Base-by-base conservation (phyloP, 2,329 filamentous ascomycete genomes). In the Thelonectria olida region DNA sequence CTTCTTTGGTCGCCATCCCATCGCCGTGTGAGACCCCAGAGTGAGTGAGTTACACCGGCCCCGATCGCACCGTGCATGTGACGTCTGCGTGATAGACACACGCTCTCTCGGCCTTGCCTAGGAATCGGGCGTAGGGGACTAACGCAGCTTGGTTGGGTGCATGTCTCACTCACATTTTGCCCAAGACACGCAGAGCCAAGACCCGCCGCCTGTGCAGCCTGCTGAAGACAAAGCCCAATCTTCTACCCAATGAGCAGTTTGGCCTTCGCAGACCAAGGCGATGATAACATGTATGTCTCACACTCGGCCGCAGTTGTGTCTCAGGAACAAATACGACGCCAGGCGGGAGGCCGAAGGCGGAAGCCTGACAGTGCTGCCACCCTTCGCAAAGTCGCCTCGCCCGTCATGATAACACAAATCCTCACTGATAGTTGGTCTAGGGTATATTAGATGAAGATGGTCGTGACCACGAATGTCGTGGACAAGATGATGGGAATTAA, bases 121-220 rank as follows among this genome's bases (percentile, higher is more conserved):
- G 13, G 31, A 36, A 45, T 53, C 55, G 48, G 55, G 31, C 55
- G 31, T 36, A 58, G 28, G 48, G 49, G 22, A 27, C 17, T 58
- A 48, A 58, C 49, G 48, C 50, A 54, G 25, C 23, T 50, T 44
- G 28, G 45, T 44, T 20, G 25, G 36, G 19, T 42, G 20, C 52
- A 39, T 60, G 57, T 60, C 51, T 60, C 50, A 51, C 47, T 54
- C n/a, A n/a, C n/a, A n/a, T n/a, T n/a, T n/a, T n/a, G n/a, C n/a
- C n/a, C n/a, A n/a, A n/a, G n/a, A n/a, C n/a, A n/a, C n/a, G n/a
- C n/a, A n/a, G n/a, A n/a, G n/a, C n/a, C n/a, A n/a, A n/a, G n/a
- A n/a, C n/a, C n/a, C n/a, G n/a, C n/a, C n/a, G n/a, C n/a, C n/a
- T n/a, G n/a, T n/a, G n/a, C n/a, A n/a, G n/a, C n/a, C n/a, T n/a